Base-by-base conservation (phyloP, 2,329 filamentous ascomycete genomes). In the Diaporthe longicolla region DNA sequence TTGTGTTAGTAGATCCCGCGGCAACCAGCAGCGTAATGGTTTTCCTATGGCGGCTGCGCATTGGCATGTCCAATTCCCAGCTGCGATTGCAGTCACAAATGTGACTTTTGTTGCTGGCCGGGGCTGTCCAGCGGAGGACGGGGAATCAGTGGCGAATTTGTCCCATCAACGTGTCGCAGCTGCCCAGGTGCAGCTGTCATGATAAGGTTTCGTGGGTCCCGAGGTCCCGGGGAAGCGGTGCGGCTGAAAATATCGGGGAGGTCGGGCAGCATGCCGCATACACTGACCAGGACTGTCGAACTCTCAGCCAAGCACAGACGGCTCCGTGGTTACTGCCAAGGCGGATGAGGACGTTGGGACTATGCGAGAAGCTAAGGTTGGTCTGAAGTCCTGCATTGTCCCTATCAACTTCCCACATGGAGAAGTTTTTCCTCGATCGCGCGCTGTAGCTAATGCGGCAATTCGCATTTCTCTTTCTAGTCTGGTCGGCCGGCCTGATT, bases 321-420 rank as follows among this genome's bases (percentile, higher is more conserved):
- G 24, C 19, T 7, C 0, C 10, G 29, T 37, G 43, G 40, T 6
- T 4, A 17, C 19, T 50, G 45, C 29, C 29, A 50, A 65, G 40
- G 15, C 26, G 10, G 35, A 65, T 29, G 9, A 15, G 10, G 40
- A 63, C 8, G 17, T 32, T 21, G 40, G 17, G 37, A 17, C 43
- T 26, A 50, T 65, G 26, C 26, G 19, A 48, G 61, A 6, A 6
- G 13, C 19, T 1, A 37, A 48, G 21, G 26, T 66, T 66, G 26
- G 29, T 66, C 43, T 66, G 61, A 66, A 37, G 10, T 37, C 35
- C 26, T 52, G 29, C 61, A 35, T 52, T 52, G 21, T 37, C 29
- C 29, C 43, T 29, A 50, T 66, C 61, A 48, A 50, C n/a, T 66
- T 66, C 61, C 45, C 43, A 35, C 29, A 66, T 66, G 19, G 45